These are phyloP conservation scores for Cercophora scortea DNA, from an alignment of 495 filamentous ascomycete species.

Conservation along the genomic window DNA sequence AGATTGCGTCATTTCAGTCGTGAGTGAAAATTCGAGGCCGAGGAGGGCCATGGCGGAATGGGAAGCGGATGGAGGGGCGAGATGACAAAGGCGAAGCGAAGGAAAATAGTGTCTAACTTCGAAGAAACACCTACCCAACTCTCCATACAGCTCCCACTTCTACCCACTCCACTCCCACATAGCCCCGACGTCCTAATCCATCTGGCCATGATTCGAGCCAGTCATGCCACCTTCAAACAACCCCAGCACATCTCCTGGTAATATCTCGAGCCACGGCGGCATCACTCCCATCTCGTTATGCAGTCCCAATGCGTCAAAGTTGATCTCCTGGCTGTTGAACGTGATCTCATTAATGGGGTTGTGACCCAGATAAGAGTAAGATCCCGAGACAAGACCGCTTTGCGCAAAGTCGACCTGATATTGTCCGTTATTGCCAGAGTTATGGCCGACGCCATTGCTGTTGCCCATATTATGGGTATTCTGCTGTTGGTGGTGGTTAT, in stretches of 20 bases:
- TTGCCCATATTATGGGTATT: conserved; percentile 2
- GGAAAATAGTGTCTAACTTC: no score
- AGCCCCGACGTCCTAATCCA: conserved; percentile 1
- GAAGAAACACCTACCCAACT: no score
- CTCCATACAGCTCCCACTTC: no score
- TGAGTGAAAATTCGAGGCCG: no score
- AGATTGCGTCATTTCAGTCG: no score
- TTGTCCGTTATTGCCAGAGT: not conserved
- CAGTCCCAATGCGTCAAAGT: conserved; percentile 36
- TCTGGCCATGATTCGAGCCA: conserved; percentile 6
- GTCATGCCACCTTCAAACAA: conserved; percentile 15
- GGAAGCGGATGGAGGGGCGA: no score
- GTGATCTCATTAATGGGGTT: conserved; percentile 48
- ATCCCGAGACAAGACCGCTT: conserved; percentile 29
- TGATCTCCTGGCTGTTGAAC: conserved; percentile 65
- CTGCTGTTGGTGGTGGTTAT: conserved; percentile 5
- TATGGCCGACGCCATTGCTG: not conserved
- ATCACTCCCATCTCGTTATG: conserved; percentile 25
- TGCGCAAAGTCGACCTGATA: conserved; percentile 28
- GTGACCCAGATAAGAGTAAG: conserved; percentile 33
- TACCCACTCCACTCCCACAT: no score
- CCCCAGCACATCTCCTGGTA: conserved; percentile 17
- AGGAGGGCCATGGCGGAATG: no score
- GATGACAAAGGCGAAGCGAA: no score
- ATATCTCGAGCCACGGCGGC: conserved; percentile 24